These are phyloP conservation scores for Ascomycota sp. DNA, from an alignment of 2,329 filamentous ascomycete genomes.

Conservation along the genomic window DNA sequence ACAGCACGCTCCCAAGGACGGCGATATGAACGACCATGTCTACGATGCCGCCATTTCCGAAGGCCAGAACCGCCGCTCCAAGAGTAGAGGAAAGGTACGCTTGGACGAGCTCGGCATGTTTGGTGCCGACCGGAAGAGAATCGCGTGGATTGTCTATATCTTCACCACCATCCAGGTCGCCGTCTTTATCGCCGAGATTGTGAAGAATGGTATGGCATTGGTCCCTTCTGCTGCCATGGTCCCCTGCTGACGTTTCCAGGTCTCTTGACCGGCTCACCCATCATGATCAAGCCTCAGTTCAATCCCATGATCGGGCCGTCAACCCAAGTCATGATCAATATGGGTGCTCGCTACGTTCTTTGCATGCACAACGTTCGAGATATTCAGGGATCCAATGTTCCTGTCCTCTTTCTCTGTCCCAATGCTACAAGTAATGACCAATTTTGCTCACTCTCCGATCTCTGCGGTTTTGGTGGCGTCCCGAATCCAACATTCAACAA, in stretches of 20 bases:
- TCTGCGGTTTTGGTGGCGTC: constrained; percentile 66
- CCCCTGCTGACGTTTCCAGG: constrained; percentile 21
- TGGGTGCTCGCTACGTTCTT: constrained; percentile 80
- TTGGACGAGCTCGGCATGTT: constrained; percentile 41
- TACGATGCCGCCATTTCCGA: constrained; percentile 31
- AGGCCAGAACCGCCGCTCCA: constrained; percentile 6
- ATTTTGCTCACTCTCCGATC: constrained; percentile 51
- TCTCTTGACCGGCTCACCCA: constrained; percentile 56
- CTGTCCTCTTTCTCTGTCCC: constrained; percentile 57
- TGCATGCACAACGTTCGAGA: constrained; percentile 76
- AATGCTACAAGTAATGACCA: constrained; percentile 45
- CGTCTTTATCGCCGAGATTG: constrained; percentile 79
- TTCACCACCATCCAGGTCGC: constrained; percentile 57
- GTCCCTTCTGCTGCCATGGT: not conserved
- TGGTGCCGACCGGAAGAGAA: constrained; percentile 30
- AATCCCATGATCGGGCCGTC: constrained; percentile 97
- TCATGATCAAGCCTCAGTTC: constrained; percentile 65
- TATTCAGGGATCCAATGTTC: constrained; percentile 31
- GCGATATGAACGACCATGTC: constrained; percentile 33
- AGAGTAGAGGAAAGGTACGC: constrained; percentile 24
- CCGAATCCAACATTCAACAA: constrained; percentile 43
- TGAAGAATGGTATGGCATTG: constrained; percentile 49
- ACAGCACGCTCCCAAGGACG: constrained; percentile 23
- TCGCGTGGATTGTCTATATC: constrained; percentile 67
- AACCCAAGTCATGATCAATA: constrained; percentile 77